Conservation (phyloP, 1,284 basidiomycete genomes). For the Leucoagaricus sp. region DNA sequence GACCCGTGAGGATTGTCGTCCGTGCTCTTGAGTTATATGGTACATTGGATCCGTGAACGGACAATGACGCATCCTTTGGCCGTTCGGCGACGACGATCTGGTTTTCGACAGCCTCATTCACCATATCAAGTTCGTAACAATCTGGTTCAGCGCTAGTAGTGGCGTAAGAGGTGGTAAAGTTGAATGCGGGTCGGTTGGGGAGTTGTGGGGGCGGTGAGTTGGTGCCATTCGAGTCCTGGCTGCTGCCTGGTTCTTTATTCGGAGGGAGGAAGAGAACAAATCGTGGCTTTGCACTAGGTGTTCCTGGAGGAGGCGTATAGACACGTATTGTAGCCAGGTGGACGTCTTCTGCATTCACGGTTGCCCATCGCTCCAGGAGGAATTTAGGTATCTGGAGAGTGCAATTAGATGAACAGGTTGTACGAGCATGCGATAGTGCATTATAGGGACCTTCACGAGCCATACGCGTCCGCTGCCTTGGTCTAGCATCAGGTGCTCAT, state of each 20-base stretch:
- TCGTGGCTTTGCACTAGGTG: slow-evolving; percentile 49
- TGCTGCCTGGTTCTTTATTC: slow-evolving; percentile 43
- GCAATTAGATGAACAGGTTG: slow-evolving; percentile 3
- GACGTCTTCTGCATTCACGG: slow-evolving; percentile 59
- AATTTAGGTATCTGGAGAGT: slow-evolving; percentile 61
- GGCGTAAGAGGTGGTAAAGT: slow-evolving; percentile 31
- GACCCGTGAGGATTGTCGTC: slow-evolving; percentile 73
- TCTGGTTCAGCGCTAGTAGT: slow-evolving; percentile 49
- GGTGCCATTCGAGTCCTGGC: slow-evolving; percentile 15
- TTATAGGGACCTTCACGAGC: slow-evolving; percentile 68
- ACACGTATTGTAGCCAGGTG: slow-evolving; percentile 76
- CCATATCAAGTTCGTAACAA: slow-evolving; percentile 77
- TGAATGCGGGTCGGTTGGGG: slow-evolving; percentile 42
- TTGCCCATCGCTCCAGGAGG: slow-evolving; percentile 70
- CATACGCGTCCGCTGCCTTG: slow-evolving; percentile 73
- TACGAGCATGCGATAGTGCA: slow-evolving; percentile 6
- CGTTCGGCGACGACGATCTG: slow-evolving; percentile 78
- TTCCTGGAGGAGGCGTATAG: slow-evolving; percentile 43
- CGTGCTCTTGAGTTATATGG: slow-evolving; percentile 55
- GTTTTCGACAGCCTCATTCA: slow-evolving; percentile 74
- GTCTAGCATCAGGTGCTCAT: slow-evolving; percentile 74
- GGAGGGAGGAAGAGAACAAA: slow-evolving; percentile 71
- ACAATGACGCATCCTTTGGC: slow-evolving; percentile 60
- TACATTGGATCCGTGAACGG: slow-evolving; percentile 30
- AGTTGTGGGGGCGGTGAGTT: slow-evolving; percentile 30